Percentiles rank a stretch among this genome's conserved stretches.
phyloP scores from a whole-genome alignment of 1,139 yeast genomes.

The Debaryomyces fabryi region DNA sequence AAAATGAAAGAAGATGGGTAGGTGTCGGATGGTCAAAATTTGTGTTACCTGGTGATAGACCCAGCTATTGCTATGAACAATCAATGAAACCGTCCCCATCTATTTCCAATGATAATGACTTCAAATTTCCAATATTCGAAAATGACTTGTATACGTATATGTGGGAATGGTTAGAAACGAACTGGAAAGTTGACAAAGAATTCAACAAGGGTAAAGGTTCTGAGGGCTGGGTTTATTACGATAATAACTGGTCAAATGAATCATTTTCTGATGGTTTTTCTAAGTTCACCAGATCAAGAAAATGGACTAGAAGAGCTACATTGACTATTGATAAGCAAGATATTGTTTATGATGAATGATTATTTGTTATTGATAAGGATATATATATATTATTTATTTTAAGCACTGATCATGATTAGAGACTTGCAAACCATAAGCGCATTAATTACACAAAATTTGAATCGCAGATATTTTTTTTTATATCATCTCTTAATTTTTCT shows the following conservation, averaged over 20 bases:
- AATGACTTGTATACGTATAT: constrained; percentile 43
- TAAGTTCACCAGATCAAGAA: constrained; percentile 53
- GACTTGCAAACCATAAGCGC: too few species aligned
- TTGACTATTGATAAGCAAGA: constrained; percentile 46
- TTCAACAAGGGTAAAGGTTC: constrained; percentile 36
- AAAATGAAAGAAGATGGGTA: constrained; percentile 64
- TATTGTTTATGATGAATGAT: constrained; percentile 18
- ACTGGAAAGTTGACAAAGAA: constrained; percentile 50
- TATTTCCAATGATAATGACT: constrained; percentile 27
- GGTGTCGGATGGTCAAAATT: constrained; percentile 62
- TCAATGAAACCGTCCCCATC: constrained; percentile 41
- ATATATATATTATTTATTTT: neutral
- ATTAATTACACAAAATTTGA: constrained; percentile 6
- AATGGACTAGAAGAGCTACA: constrained; percentile 52
- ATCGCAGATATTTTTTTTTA: neutral
- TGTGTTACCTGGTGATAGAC: constrained; percentile 54
- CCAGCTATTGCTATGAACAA: constrained; percentile 48
- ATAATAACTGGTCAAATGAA: constrained; percentile 52
- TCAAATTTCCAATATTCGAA: constrained; percentile 52
- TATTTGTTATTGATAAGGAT: neutral
- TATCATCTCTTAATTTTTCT: constrained; percentile 4
- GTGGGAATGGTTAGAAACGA: constrained; percentile 60
- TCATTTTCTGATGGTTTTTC: constrained; percentile 48
- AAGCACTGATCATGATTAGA: neutral
- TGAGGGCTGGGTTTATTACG: constrained; percentile 59